Conservation (phyloP, 1,284 basidiomycete genomes). For the Ustilago cynodontis region DNA sequence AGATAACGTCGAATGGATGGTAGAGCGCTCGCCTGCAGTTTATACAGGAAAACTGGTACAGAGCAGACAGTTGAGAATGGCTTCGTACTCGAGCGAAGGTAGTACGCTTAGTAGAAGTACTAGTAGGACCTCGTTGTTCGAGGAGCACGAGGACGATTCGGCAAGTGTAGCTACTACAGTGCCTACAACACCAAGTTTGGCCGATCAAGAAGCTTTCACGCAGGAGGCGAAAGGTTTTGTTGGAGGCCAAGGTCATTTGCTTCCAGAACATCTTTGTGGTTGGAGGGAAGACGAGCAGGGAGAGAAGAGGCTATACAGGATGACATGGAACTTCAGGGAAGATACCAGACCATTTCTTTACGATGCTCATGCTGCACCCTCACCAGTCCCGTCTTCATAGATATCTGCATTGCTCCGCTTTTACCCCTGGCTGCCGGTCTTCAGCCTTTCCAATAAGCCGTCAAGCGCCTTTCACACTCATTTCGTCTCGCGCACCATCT, state of each 20-base stretch:
- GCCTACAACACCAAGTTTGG: conserved; percentile 20
- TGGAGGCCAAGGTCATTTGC: conserved; percentile 9
- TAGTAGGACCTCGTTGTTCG: conserved; percentile 29
- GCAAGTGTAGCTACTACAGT: conserved; percentile 25
- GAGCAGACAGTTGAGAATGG: conserved; percentile 30
- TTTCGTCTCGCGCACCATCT: neutral
- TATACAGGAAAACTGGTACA: conserved; percentile 4
- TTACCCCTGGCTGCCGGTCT: neutral
- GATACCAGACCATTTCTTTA: conserved; percentile 37
- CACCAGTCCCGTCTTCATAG: neutral
- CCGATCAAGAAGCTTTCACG: conserved; percentile 7
- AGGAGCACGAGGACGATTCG: conserved; percentile 20
- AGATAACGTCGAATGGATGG: conserved; percentile 68
- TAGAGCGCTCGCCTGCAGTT: conserved; percentile 46
- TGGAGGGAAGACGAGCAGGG: conserved; percentile 33
- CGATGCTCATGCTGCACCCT: conserved; percentile 16
- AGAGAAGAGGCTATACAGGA: conserved; percentile 25
- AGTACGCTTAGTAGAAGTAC: conserved; percentile 34
- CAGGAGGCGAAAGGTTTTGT: neutral
- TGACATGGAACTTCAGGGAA: conserved; percentile 37
- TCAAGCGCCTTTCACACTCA: neutral
- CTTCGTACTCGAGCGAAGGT: conserved; percentile 34
- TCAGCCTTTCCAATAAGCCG: neutral
- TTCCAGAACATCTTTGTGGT: conserved; percentile 17
- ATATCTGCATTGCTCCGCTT: neutral